These are phyloP conservation scores for Vigna angularis DNA, from an alignment of 306 rosid genomes.

Conservation along the genomic window DNA sequence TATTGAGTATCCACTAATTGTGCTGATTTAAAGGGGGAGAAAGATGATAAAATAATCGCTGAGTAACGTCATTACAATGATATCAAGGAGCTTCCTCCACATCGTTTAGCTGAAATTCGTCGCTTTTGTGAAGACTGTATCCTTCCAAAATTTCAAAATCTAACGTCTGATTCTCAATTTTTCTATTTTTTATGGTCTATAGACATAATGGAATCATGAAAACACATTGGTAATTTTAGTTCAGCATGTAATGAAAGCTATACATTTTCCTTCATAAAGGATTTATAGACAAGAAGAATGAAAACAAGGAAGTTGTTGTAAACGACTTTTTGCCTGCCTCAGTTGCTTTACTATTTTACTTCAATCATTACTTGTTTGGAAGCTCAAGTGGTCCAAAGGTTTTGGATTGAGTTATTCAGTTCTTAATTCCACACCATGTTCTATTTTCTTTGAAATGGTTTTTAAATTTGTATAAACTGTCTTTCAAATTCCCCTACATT, in stretches of 20 bases:
- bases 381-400: not conserved
- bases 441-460: not conserved
- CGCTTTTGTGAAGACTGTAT: slow-evolving; percentile 97
- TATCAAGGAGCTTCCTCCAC: slow-evolving; percentile 97
- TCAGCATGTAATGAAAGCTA: not conserved
- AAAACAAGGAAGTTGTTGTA: slow-evolving; percentile 95
- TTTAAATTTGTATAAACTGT: not conserved
- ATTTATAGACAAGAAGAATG: slow-evolving; percentile 83
- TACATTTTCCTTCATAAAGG: slow-evolving; percentile 51
- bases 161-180: not conserved
- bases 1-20: slow-evolving; percentile 22
- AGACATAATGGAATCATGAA: not conserved
- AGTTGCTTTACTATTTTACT: slow-evolving; percentile 48
- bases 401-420: slow-evolving; percentile 5
- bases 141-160: slow-evolving; percentile 49
- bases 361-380: not conserved
- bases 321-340: slow-evolving; percentile 89
- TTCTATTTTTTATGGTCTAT: not conserved
- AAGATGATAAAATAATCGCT: slow-evolving; percentile 95
- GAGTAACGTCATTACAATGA: slow-evolving; percentile 88
- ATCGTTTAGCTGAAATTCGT: slow-evolving; percentile 94
- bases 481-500: not conserved
- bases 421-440: not conserved
- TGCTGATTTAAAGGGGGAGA: slow-evolving; percentile 73
- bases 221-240: not conserved